Conservation (phyloP, 495 filamentous ascomycete genomes). For the Sporormia fimetaria region DNA sequence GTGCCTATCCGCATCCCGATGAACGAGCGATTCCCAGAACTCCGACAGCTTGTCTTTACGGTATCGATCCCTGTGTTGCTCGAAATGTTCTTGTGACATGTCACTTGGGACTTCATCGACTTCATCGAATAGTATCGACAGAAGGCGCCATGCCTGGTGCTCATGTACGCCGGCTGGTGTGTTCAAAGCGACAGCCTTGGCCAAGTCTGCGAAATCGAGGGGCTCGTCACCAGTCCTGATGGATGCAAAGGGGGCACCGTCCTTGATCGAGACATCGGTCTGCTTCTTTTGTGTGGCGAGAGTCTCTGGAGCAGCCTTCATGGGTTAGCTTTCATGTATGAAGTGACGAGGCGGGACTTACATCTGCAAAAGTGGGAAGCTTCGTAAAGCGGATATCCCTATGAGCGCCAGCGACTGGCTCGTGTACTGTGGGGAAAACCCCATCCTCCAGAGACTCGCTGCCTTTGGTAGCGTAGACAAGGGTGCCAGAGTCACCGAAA, state of each 20-base stretch:
- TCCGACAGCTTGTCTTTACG: constrained; percentile 44
- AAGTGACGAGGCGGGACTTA: constrained; percentile 23
- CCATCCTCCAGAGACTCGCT: constrained; percentile 22
- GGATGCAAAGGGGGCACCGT: constrained; percentile 40
- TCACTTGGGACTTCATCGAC: constrained; percentile 41
- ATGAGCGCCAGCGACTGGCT: constrained; percentile 34
- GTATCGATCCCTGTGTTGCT: constrained; percentile 38
- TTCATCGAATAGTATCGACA: constrained; percentile 78
- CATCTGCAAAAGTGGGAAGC: constrained; percentile 35
- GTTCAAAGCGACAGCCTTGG: constrained; percentile 23
- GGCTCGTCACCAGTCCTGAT: constrained; percentile 13
- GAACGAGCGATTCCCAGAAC: constrained; percentile 56
- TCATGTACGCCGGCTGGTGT: constrained; percentile 38
- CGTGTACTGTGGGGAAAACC: constrained; percentile 29
- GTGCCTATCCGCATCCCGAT: constrained; percentile 41
- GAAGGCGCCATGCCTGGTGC: constrained; percentile 59
- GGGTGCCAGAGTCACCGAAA: constrained; percentile 63
- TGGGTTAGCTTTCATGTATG: constrained; percentile 21
- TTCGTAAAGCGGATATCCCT: constrained; percentile 45
- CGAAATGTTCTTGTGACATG: constrained; percentile 40
- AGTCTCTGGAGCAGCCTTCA: constrained; percentile 28
- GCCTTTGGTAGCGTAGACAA: constrained; percentile 48
- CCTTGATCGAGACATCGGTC: constrained; percentile 32
- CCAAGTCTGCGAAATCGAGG: constrained; percentile 35
- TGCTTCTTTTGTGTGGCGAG: constrained; percentile 36